phyloP scores from a whole-genome alignment of 2,329 filamentous ascomycete species.

The Zymoseptoria passerinii region DNA sequence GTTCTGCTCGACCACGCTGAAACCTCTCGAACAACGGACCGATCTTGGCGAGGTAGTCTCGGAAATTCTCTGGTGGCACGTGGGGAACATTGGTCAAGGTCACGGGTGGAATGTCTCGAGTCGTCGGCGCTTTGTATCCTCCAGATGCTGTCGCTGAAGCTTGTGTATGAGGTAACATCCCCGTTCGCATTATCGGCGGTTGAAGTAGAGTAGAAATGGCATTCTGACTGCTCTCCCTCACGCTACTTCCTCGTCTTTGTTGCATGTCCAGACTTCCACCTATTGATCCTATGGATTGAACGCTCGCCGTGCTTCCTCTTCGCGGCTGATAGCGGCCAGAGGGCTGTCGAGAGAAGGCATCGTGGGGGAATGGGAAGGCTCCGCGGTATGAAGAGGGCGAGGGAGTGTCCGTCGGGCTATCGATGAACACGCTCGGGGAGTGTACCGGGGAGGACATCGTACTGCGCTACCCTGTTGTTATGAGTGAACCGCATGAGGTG shows the following conservation, averaged over 20 bases:
- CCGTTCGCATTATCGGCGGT: conserved; percentile 80
- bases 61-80: conserved; percentile 71
- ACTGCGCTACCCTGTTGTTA: conserved; percentile 2
- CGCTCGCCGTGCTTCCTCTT: conserved; percentile 72
- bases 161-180: conserved; percentile 69
- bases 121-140: conserved; percentile 62
- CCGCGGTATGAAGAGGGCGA: conserved; percentile 33
- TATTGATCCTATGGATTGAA: conserved; percentile 68
- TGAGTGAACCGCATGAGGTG: conserved; percentile 17
- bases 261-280: conserved; percentile 72
- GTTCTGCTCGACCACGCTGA: conserved; percentile 69
- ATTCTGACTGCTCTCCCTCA: conserved; percentile 74
- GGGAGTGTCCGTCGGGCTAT: conserved; percentile 40
- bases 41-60: conserved; percentile 75
- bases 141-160: conserved; percentile 63
- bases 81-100: conserved; percentile 80
- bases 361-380: conserved; percentile 53
- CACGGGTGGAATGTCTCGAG: conserved; percentile 86
- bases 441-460: conserved; percentile 22
- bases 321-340: conserved; percentile 47
- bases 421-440: conserved; percentile 52
- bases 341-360: conserved; percentile 39
- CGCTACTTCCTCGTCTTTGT: conserved; percentile 49
- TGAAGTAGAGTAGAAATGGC: conserved; percentile 93
- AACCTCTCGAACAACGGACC: conserved; percentile 84